Base-by-base conservation (phyloP, 176 grass and related monocot genomes). In the Cenchrus fungigraminus region DNA sequence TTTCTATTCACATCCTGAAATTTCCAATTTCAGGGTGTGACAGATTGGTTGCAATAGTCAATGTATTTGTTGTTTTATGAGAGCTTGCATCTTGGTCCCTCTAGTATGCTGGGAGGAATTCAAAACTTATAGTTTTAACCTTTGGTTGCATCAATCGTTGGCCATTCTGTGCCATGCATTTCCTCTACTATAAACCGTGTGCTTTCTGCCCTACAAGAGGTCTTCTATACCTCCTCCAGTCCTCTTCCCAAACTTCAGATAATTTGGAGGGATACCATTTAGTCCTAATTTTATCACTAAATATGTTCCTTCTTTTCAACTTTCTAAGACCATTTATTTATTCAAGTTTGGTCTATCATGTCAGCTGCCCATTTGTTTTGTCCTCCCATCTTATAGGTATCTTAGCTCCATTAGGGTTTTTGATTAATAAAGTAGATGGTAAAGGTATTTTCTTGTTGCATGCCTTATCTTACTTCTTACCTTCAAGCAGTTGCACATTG, bases 381-480 rank as follows among this genome's bases (percentile, higher is more conserved):
- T 45, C 37, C 64, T 68, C 15, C 53, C 22, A 34, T 51, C 22
- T 68, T 64, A 55, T 61, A 49, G 50, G 22, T 51, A 69, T 40
- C 11, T 71, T 78, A 71, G 34, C 6, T 71, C 40, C 12, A 68
- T 79, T 61, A 62, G 28, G 2, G 19, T 62, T 79, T 54, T 52
- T 49, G 5, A 71, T 71, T 45, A 62, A 62, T 61, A 86, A 63
- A 69, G 22, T 17, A 46, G 28, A 71, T 17, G 15, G 79, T 71
- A 61, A 61, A 61, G 25, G 8, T 78, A 42, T 78, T 22, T 54
- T 40, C 6, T 85, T 60, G 59, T 79, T 32, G 61, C 1, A 12
- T 43, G 31, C 29, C 66, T 61, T 69, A 47, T 25, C 56, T 79
- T n/a, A 8, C 4, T 16, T 51, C 56, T 79, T n/a, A 8, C 4